Percentiles rank a stretch among this genome's conserved stretches.
phyloP scores from a whole-genome alignment of 768 basidiomycete species.

The Crassisporium funariophilum region DNA sequence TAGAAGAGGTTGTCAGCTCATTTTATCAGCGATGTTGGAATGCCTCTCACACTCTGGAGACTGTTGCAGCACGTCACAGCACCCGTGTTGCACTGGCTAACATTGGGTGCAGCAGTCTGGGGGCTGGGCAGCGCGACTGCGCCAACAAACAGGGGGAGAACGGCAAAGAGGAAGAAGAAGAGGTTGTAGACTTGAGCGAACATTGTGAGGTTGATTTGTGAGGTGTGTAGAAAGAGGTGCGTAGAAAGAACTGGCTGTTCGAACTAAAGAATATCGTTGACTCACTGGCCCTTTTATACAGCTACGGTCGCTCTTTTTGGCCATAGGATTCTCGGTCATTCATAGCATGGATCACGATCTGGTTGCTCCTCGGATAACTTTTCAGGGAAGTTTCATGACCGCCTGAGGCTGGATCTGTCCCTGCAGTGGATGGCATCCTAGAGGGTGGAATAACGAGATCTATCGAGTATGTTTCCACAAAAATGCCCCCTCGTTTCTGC shows the following conservation, averaged over 20 bases:
- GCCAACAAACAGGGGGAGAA: slow-evolving; percentile 20
- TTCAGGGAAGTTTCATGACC: too few species aligned
- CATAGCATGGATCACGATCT: too few species aligned
- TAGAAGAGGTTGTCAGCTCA: too few species aligned
- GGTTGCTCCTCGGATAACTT: too few species aligned
- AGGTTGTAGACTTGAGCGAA: slow-evolving; percentile 20
- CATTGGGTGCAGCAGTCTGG: slow-evolving; percentile 19
- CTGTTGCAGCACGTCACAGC: slow-evolving; percentile 22
- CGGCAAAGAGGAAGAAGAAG: slow-evolving; percentile 18
- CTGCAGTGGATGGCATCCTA: too few species aligned
- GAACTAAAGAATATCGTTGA: slow-evolving; percentile 10
- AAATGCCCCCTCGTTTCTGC: too few species aligned
- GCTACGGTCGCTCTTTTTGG: neutral
- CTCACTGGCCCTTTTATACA: slow-evolving; percentile 11
- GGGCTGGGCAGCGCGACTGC: too few species aligned
- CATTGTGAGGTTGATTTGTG: slow-evolving; percentile 15
- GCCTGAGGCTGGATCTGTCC: too few species aligned
- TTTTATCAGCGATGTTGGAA: too few species aligned
- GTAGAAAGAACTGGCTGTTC: slow-evolving; percentile 12
- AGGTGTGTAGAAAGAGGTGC: neutral
- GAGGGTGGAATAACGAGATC: too few species aligned
- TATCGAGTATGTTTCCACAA: too few species aligned
- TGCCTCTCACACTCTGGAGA: slow-evolving; percentile 14
- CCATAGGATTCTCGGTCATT: too few species aligned
- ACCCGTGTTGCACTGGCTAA: slow-evolving; percentile 22